phyloP scores from a whole-genome alignment of 108 stramenopile genomes.

The Fistulifera solaris region DNA sequence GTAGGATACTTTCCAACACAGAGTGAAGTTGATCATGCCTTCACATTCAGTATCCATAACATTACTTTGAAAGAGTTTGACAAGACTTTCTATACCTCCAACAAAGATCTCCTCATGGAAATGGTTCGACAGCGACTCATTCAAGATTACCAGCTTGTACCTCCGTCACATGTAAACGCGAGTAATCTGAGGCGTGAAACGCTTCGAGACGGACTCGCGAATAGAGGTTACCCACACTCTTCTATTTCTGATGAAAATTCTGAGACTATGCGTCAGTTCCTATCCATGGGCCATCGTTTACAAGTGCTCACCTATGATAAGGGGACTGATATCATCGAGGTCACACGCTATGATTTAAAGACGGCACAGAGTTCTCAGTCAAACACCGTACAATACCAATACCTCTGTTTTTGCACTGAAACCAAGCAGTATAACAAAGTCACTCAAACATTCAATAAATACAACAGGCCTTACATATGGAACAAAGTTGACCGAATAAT shows the following conservation, averaged over 20 bases:
- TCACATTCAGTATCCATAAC: conserved; percentile 60
- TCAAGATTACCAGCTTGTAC: conserved; percentile 83
- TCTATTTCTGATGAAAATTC: conserved; percentile 8
- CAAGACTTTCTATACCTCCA: conserved; percentile 55
- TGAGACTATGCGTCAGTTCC: conserved; percentile 16
- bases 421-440: conserved; percentile 31
- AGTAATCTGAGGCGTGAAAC: not conserved
- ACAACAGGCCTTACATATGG: conserved; percentile 64
- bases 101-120: conserved; percentile 76
- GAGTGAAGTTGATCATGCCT: conserved; percentile 66
- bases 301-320: conserved; percentile 65
- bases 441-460: conserved; percentile 79
- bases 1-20: conserved; percentile 93
- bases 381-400: conserved; percentile 40
- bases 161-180: conserved; percentile 13
- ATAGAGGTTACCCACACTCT: not conserved
- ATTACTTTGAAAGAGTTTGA: conserved; percentile 70
- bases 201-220: not conserved
- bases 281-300: conserved; percentile 35
- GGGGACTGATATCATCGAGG: conserved; percentile 60
- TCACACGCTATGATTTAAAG: conserved; percentile 57
- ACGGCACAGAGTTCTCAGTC: conserved; percentile 40
- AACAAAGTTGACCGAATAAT: conserved; percentile 79
- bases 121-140: conserved; percentile 79
- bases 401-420: conserved; percentile 20